These are phyloP conservation scores for Boletus insuetus DNA, from an alignment of 768 basidiomycete species.

Conservation along the genomic window DNA sequence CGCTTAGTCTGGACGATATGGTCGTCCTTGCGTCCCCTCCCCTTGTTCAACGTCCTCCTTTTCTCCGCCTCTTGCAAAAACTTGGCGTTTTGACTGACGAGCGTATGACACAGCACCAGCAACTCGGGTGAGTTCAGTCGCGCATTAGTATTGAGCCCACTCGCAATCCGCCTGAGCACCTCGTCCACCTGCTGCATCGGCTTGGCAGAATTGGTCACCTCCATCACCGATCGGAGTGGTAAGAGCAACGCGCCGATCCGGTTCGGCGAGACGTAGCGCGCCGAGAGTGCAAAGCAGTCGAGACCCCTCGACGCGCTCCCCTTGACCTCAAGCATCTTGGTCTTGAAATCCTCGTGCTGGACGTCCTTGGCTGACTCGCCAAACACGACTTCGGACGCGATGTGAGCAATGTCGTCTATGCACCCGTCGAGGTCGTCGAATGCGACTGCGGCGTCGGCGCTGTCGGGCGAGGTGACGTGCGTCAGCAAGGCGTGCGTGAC, in stretches of 20 bases:
- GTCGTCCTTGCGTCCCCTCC: conserved; percentile 43
- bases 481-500: conserved; percentile 78
- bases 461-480: conserved; percentile 63
- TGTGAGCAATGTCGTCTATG: conserved; percentile 73
- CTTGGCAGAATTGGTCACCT: conserved; percentile 77
- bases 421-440: conserved; percentile 73
- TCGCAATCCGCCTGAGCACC: conserved; percentile 75
- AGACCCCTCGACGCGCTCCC: conserved; percentile 79
- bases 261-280: conserved; percentile 72
- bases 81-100: conserved; percentile 86
- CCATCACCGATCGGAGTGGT: conserved; percentile 82
- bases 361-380: conserved; percentile 92
- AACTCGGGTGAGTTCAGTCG: conserved; percentile 67
- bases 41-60: conserved; percentile 31
- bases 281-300: conserved; percentile 80
- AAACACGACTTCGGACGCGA: conserved; percentile 89
- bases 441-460: conserved; percentile 27
- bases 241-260: conserved; percentile 74
- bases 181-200: conserved; percentile 86
- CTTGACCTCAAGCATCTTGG: conserved; percentile 89
- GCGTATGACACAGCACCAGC: conserved; percentile 80
- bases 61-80: conserved; percentile 68
- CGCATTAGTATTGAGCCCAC: conserved; percentile 81
- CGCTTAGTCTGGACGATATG: conserved; percentile 80
- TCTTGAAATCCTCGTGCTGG: conserved; percentile 86